Conservation (phyloP, 306 rosid genomes). For the Coriaria nepalensis region DNA sequence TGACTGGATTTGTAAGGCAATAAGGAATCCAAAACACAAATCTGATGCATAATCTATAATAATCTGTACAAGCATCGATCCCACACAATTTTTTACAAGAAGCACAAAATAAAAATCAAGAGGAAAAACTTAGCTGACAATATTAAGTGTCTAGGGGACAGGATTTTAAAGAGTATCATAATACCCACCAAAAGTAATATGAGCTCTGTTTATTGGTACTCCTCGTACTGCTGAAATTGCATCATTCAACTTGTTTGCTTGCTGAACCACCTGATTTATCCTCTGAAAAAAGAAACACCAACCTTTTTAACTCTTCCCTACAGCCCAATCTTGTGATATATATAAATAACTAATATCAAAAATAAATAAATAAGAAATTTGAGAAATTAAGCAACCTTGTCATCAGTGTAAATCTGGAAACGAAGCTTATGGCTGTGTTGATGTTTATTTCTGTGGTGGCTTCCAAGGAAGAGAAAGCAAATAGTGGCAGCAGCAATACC, state of each 20-base stretch:
- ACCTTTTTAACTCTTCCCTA: background rate
- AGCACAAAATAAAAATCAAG: too few species aligned
- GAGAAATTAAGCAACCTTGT: slow-evolving; percentile 40
- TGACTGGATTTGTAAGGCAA: too few species aligned
- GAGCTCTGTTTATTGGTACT: slow-evolving; percentile 47
- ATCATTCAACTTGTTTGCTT: slow-evolving; percentile 49
- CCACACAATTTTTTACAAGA: too few species aligned
- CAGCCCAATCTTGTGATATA: background rate
- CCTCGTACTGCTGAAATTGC: slow-evolving; percentile 49
- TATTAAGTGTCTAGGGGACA: too few species aligned
- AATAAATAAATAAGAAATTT: background rate
- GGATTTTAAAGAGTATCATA: slow-evolving; percentile 26
- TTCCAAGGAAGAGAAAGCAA: slow-evolving; percentile 50
- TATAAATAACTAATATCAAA: background rate
- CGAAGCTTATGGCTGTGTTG: slow-evolving; percentile 34
- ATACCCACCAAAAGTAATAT: slow-evolving; percentile 51
- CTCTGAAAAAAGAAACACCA: slow-evolving; percentile 28
- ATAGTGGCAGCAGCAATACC: slow-evolving; percentile 80
- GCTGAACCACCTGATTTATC: slow-evolving; percentile 40
- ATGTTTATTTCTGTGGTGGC: slow-evolving; percentile 28
- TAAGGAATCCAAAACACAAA: too few species aligned
- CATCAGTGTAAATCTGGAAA: slow-evolving; percentile 52
- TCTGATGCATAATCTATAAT: too few species aligned
- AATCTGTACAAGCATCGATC: too few species aligned
- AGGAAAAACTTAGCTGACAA: too few species aligned